Evolutionary conservation across 169 alveolate species (phyloP).

Genomic region (Plasmodium relictum): DNA sequence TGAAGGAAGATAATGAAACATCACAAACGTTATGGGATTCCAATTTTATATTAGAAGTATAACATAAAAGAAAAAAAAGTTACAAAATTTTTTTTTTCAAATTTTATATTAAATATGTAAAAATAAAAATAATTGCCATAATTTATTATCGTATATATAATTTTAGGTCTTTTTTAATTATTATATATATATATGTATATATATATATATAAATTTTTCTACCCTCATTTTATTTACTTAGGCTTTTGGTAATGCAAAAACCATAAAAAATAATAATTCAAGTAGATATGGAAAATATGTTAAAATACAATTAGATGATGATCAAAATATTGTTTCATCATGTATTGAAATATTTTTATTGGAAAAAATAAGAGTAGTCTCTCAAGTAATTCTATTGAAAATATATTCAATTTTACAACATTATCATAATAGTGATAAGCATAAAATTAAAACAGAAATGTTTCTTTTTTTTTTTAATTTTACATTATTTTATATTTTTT

Average conservation of each 20-base stretch:
- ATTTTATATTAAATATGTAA: no score
- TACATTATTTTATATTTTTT: neutral
- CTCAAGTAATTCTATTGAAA: slow-evolving; percentile 38
- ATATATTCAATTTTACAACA: neutral
- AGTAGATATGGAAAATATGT: slow-evolving; percentile 98
- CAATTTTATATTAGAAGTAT: slow-evolving; percentile 66
- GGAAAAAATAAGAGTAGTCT: slow-evolving; percentile 75
- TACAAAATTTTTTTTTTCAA: neutral
- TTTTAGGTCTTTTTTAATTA: neutral
- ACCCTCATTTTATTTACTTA: slow-evolving; percentile 93
- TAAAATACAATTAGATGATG: slow-evolving; percentile 91
- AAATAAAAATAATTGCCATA: neutral
- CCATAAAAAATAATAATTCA: slow-evolving; percentile 97
- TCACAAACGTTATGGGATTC: slow-evolving; percentile 73
- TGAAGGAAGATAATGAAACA: slow-evolving; percentile 31
- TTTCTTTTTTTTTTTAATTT: neutral
- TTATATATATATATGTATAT: slow-evolving; percentile 22
- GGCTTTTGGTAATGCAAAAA: slow-evolving; percentile 99
- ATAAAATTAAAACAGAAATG: neutral
- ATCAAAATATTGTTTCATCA: slow-evolving; percentile 57
- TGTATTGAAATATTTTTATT: slow-evolving; percentile 66
- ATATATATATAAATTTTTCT: neutral
- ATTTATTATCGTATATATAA: neutral
- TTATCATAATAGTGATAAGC: neutral
- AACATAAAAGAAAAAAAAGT: neutral